Evolutionary conservation across 2,329 filamentous ascomycete genomes (phyloP), one percentile per base, ranked within the genome.

Genomic region (Colletotrichum sp.): DNA sequence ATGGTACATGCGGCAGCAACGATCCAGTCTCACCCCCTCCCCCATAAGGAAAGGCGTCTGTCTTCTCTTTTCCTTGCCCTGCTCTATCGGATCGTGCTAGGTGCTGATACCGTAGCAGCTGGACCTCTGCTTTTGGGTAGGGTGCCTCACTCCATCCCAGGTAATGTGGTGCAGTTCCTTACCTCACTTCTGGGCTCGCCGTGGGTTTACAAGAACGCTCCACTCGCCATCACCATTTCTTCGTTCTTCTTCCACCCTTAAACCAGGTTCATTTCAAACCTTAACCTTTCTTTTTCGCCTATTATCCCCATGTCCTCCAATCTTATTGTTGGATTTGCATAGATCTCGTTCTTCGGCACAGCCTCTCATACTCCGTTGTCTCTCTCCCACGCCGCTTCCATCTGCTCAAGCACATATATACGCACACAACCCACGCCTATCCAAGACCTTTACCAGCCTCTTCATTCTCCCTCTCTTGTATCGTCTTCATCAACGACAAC

Each of bases 381-480:
- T 76, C 69, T 72, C 69, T 34, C 34, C 73, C 73, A 76, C 73
- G 73, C 69, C 34, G 69, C 69, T 76, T 72, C 69, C 73, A 76
- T 63, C 69, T 64, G 69, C 73, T 69, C 73, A 72, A 76, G 29
- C 39, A 67, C 72, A 72, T 76, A 76, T 76, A 76, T 69, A 72
- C 69, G 55, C 73, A 25, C 55, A 49, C 57, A 64, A 68, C 69
- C 73, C 73, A 72, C 69, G 55, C 55, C 36, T 22, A 29, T 57
- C 69, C 69, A 63, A 72, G 63, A 64, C 69, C 19, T 19, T 1
- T 9, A 2, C 25, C n/a, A 69, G 73, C 73, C 73, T 36, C 32
- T 64, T 68, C 30, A 44, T 22, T 72, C 39, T 55, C 69, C 32
- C 44, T 69, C 19, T n/a, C 39, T 19, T n/a, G 39, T n/a, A 34